These are phyloP conservation scores for Dendrobium officinale DNA, from an alignment of 106 monocot species.

Conservation along the genomic window DNA sequence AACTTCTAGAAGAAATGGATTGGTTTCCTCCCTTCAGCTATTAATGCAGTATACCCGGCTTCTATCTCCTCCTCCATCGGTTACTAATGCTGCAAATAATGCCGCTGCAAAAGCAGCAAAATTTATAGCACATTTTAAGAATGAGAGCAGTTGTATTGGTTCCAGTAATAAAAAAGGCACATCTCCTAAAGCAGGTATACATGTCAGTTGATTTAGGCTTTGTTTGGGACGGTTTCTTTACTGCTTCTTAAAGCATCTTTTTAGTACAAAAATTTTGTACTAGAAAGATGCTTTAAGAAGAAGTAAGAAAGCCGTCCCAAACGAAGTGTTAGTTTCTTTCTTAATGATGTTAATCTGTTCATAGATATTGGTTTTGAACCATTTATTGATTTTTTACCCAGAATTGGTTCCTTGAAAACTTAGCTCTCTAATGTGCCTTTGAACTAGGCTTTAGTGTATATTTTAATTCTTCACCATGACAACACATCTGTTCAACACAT, in stretches of 20 bases:
- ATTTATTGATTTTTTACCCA: not conserved
- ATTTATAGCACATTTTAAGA: slow-evolving; percentile 51
- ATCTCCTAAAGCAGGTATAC: slow-evolving; percentile 63
- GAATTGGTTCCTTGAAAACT: not conserved
- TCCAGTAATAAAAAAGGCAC: slow-evolving; percentile 24
- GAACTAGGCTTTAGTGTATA: not conserved
- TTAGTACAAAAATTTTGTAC: too few species aligned
- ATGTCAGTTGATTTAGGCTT: not conserved
- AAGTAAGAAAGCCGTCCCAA: too few species aligned
- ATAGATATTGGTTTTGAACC: not conserved
- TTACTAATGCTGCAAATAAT: slow-evolving; percentile 59
- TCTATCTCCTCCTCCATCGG: slow-evolving; percentile 61
- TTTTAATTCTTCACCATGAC: not conserved
- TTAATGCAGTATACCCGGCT: slow-evolving; percentile 67
- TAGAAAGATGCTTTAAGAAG: too few species aligned
- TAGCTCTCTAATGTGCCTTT: not conserved
- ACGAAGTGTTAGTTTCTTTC: not conserved
- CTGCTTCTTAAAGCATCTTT: too few species aligned
- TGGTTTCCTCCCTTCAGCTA: slow-evolving; percentile 70
- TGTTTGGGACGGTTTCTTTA: too few species aligned
- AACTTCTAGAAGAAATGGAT: slow-evolving; percentile 60
- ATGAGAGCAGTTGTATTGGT: slow-evolving; percentile 28
- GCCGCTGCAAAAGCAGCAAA: slow-evolving; percentile 85
- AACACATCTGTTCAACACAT: not conserved
- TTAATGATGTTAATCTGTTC: not conserved